These are phyloP conservation scores for Populus hybrid DNA, from an alignment of 441 rosid genomes.

Conservation along the genomic window DNA sequence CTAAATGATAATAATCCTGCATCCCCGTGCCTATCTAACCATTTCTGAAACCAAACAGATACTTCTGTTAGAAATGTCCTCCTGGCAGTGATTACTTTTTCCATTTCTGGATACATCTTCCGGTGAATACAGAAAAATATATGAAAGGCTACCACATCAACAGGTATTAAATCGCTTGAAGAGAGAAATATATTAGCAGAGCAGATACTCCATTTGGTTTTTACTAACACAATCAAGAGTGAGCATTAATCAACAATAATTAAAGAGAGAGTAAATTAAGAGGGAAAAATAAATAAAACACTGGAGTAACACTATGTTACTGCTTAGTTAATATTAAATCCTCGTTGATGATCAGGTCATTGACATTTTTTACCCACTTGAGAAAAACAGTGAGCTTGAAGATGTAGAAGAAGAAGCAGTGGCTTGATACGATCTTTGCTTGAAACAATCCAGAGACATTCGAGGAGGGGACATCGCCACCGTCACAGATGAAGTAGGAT, in stretches of 20 bases:
- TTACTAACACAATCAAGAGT: slow-evolving; percentile 5
- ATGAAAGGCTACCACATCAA: neutral
- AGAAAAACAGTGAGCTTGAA: slow-evolving; percentile 68
- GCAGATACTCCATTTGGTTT: slow-evolving; percentile 4
- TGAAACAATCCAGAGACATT: slow-evolving; percentile 71
- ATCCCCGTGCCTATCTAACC: slow-evolving; percentile 15
- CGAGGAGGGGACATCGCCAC: slow-evolving; percentile 66
- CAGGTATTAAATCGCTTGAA: neutral
- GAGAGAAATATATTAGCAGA: neutral
- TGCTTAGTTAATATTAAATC: slow-evolving; percentile 6
- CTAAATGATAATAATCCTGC: slow-evolving; percentile 23
- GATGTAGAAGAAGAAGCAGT: slow-evolving; percentile 59
- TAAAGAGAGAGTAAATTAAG: neutral
- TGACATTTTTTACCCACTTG: slow-evolving; percentile 39
- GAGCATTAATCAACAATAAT: slow-evolving; percentile 15
- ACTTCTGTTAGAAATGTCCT: slow-evolving; percentile 12
- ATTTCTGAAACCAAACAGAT: slow-evolving; percentile 16
- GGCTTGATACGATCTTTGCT: slow-evolving; percentile 53
- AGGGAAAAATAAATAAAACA: neutral
- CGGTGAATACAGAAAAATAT: neutral
- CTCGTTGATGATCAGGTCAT: neutral
- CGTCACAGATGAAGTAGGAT: slow-evolving; percentile 56
- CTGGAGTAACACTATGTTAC: slow-evolving; percentile 15
- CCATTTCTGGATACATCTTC: neutral
- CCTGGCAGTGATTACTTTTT: neutral